These are phyloP conservation scores for Terana coerulea DNA, from an alignment of 768 basidiomycete species.

Conservation along the genomic window DNA sequence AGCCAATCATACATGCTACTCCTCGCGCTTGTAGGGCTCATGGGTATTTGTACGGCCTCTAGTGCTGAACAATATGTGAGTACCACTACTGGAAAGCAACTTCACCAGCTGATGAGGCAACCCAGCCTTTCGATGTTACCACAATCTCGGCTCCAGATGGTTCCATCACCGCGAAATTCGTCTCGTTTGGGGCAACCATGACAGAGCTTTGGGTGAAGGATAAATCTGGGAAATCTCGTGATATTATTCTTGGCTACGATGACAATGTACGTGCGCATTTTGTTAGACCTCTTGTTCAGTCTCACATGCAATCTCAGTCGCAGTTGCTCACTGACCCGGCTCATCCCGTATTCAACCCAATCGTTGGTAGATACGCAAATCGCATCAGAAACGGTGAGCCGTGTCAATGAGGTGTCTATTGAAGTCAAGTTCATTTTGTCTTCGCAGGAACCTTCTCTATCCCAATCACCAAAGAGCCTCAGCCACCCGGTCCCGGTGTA, in stretches of 20 bases:
- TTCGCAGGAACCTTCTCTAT: slow-evolving; percentile 49
- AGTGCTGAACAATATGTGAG: too few species aligned
- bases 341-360: slow-evolving; percentile 41
- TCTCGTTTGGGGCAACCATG: slow-evolving; percentile 52
- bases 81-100: too few species aligned
- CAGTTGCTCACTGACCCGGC: slow-evolving; percentile 39
- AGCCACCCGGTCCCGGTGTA: slow-evolving; percentile 39
- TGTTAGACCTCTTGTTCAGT: too few species aligned
- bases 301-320: slow-evolving; percentile 25
- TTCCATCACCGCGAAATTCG: slow-evolving; percentile 55
- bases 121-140: slow-evolving; percentile 45
- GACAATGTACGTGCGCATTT: slow-evolving; percentile 42
- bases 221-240: slow-evolving; percentile 41
- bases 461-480: slow-evolving; percentile 43
- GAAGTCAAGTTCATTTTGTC: not conserved
- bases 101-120: too few species aligned
- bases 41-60: too few species aligned
- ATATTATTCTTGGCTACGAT: slow-evolving; percentile 58
- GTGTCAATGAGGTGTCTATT: too few species aligned
- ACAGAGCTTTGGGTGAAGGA: slow-evolving; percentile 56
- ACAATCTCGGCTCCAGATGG: slow-evolving; percentile 48
- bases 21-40: too few species aligned
- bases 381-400: slow-evolving; percentile 45
- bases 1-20: too few species aligned
- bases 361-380: slow-evolving; percentile 44